Evolutionary conservation across 1,284 basidiomycete species (phyloP).

Genomic region (Lentinus polychrous): DNA sequence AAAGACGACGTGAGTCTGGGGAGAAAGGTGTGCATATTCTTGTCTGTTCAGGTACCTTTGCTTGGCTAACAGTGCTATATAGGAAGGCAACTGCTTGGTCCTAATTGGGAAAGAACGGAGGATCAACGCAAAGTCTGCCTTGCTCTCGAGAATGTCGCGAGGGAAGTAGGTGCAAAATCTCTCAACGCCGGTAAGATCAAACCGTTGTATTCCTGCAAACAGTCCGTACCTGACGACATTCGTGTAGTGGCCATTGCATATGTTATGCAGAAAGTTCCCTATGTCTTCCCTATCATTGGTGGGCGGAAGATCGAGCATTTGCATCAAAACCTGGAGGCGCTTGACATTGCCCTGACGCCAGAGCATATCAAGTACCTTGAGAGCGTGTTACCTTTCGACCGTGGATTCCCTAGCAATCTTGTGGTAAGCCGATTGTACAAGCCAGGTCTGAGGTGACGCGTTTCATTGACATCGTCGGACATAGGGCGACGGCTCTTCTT

Average conservation of each 20-base stretch:
- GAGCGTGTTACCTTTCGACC: slow-evolving; percentile 29
- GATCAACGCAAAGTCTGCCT: slow-evolving; percentile 32
- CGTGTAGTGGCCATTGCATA: slow-evolving; percentile 37
- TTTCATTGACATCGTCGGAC: no score
- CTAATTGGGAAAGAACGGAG: slow-evolving; percentile 35
- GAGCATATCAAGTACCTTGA: slow-evolving; percentile 38
- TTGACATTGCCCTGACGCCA: slow-evolving; percentile 32
- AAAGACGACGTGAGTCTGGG: slow-evolving; percentile 12
- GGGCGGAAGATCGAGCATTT: slow-evolving; percentile 44
- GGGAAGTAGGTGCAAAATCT: slow-evolving; percentile 30
- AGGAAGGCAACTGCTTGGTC: slow-evolving; percentile 22
- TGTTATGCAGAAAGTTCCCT: slow-evolving; percentile 35
- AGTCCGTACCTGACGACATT: no score
- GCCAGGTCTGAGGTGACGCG: background rate
- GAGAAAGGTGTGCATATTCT: slow-evolving; percentile 3
- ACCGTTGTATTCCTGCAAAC: no score
- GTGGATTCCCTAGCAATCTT: slow-evolving; percentile 32
- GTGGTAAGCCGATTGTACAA: slow-evolving; percentile 26
- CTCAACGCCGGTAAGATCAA: slow-evolving; percentile 17
- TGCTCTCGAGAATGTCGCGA: slow-evolving; percentile 42
- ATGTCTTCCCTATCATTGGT: slow-evolving; percentile 36
- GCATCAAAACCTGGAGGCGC: slow-evolving; percentile 35
- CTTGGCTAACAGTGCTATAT: background rate
- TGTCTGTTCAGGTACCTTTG: background rate
- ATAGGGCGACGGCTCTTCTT: no score